These are phyloP conservation scores for Globisporangium uncinulatum DNA, from an alignment of 352 stramenopile species.

Conservation along the genomic window DNA sequence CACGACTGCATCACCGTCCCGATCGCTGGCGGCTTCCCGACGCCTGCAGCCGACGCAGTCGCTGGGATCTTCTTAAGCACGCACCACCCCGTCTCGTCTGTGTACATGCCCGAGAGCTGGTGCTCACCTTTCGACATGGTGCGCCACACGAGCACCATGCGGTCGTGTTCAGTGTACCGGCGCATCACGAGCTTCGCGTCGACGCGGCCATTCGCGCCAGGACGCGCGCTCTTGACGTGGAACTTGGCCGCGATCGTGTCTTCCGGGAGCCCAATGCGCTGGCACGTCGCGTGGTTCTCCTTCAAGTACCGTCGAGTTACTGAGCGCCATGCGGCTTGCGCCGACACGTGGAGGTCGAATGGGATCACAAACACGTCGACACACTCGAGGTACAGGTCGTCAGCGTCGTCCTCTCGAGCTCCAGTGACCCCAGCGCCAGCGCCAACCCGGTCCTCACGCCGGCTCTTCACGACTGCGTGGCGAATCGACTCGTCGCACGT, in stretches of 20 bases:
- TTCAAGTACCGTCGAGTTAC: slow-evolving; percentile 27
- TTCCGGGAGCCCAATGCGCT: slow-evolving; percentile 12
- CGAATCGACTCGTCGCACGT: slow-evolving; percentile 36
- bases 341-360: slow-evolving; percentile 26
- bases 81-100: slow-evolving; percentile 62
- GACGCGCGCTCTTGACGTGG: slow-evolving; percentile 19
- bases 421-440: not conserved
- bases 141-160: slow-evolving; percentile 52
- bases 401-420: slow-evolving; percentile 7
- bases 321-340: slow-evolving; percentile 27
- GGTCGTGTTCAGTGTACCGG: slow-evolving; percentile 32
- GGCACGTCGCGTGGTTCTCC: slow-evolving; percentile 26
- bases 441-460: not conserved
- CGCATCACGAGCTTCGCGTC: slow-evolving; percentile 47
- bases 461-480: slow-evolving; percentile 31
- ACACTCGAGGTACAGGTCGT: slow-evolving; percentile 34
- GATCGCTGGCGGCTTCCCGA: not conserved
- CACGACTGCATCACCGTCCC: slow-evolving; percentile 15
- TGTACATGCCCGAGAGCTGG: slow-evolving; percentile 42
- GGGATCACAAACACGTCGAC: slow-evolving; percentile 38
- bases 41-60: not conserved
- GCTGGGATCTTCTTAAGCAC: slow-evolving; percentile 23
- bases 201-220: slow-evolving; percentile 19
- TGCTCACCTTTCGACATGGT: slow-evolving; percentile 28
- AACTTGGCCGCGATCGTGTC: slow-evolving; percentile 45